These are phyloP conservation scores for Candida pseudoviswanathii DNA, from an alignment of 1,139 yeast genomes.

Conservation along the genomic window DNA sequence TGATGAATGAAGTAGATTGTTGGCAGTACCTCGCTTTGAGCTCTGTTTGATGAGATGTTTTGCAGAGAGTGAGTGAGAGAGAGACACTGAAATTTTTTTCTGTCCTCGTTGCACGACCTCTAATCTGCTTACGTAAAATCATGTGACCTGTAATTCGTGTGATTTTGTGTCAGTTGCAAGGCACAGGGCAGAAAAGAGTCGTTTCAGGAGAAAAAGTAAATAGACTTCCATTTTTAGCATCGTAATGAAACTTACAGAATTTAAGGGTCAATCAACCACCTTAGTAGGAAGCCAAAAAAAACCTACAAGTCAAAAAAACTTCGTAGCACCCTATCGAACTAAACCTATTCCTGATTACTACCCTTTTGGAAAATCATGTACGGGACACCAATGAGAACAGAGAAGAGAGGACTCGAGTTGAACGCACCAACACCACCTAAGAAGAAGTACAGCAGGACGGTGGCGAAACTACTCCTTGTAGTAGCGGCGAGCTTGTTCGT, in stretches of 20 bases:
- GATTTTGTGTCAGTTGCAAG: not conserved
- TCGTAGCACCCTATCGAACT: not conserved
- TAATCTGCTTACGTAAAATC: not conserved
- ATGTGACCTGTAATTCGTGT: not conserved
- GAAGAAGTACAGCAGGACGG: not conserved
- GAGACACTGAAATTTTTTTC: not conserved
- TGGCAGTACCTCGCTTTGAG: not conserved
- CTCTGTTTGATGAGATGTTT: slow-evolving; percentile 5
- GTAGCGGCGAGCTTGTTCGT: not conserved
- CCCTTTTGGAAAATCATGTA: too few relatives aligned
- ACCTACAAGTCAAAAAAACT: not conserved
- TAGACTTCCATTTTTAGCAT: slow-evolving; percentile 7
- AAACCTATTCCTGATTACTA: too few relatives aligned
- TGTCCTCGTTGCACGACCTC: not conserved
- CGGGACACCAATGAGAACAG: too few relatives aligned
- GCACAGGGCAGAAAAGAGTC: too few relatives aligned
- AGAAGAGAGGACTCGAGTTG: not conserved
- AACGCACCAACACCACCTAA: not conserved
- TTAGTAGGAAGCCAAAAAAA: too few relatives aligned
- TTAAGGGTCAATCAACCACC: not conserved
- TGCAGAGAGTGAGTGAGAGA: not conserved
- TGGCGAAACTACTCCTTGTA: not conserved
- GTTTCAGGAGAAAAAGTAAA: slow-evolving; percentile 2
- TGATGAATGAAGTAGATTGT: too few relatives aligned
- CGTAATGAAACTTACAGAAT: not conserved